Conservation (phyloP, 73 alveolate genomes). For the Paramecium primaurelia region DNA sequence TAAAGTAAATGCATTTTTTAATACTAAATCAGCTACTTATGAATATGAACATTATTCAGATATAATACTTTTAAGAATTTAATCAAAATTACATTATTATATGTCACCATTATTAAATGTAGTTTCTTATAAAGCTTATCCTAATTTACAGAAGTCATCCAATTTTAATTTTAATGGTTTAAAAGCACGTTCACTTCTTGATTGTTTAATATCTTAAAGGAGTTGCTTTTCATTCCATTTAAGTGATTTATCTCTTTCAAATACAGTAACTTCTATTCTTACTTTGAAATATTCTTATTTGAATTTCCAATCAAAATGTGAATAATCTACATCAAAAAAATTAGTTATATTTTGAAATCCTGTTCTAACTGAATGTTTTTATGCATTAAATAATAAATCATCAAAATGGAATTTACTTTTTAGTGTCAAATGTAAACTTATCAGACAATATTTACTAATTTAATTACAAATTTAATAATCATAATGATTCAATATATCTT, state of each 20-base stretch:
- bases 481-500: background rate
- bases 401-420: background rate
- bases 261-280: background rate
- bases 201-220: background rate
- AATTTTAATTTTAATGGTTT: background rate
- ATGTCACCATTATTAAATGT: background rate
- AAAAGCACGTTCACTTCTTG: background rate
- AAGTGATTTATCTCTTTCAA: background rate
- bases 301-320: slow-evolving; percentile 6
- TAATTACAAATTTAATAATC: background rate
- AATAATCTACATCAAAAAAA: background rate
- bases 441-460: background rate
- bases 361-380: background rate
- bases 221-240: background rate
- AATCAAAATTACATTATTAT: background rate
- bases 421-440: background rate
- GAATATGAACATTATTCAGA: background rate
- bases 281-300: background rate
- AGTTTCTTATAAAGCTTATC: slow-evolving; percentile 18
- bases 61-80: background rate
- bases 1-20: slow-evolving; percentile 30
- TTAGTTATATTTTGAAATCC: background rate
- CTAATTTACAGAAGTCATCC: background rate
- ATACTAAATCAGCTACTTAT: background rate
- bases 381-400: background rate